phyloP scores from a whole-genome alignment of 257 asterid species.

The Solanum gandarillasii region DNA sequence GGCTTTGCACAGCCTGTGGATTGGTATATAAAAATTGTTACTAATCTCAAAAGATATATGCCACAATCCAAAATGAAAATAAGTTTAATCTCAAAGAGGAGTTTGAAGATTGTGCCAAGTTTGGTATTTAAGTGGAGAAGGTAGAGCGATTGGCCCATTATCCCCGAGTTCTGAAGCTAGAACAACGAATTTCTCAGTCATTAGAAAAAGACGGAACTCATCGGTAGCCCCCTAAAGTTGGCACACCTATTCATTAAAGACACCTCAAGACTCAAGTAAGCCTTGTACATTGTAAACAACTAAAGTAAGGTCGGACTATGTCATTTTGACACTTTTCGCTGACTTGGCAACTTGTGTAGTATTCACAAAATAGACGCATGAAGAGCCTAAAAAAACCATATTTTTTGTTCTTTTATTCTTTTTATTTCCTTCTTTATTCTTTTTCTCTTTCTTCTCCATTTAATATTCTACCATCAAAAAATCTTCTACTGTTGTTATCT shows the following conservation, averaged over 20 bases:
- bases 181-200: background rate
- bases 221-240: background rate
- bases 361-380: background rate
- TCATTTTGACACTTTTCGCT: background rate
- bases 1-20: background rate
- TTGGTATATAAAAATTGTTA: background rate
- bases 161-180: background rate
- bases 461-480: background rate
- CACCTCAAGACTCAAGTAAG: background rate
- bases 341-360: background rate
- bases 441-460: background rate
- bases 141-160: background rate
- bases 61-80: background rate
- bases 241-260: background rate
- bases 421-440: background rate
- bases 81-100: background rate
- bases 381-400: background rate
- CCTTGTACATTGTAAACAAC: background rate
- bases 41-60: background rate
- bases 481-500: background rate
- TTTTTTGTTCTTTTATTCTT: background rate
- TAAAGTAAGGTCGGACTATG: background rate
- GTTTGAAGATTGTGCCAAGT: background rate
- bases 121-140: background rate
- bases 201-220: background rate